Base-by-base conservation (phyloP, 2,329 filamentous ascomycete species). In the Scytalidium sp. region DNA sequence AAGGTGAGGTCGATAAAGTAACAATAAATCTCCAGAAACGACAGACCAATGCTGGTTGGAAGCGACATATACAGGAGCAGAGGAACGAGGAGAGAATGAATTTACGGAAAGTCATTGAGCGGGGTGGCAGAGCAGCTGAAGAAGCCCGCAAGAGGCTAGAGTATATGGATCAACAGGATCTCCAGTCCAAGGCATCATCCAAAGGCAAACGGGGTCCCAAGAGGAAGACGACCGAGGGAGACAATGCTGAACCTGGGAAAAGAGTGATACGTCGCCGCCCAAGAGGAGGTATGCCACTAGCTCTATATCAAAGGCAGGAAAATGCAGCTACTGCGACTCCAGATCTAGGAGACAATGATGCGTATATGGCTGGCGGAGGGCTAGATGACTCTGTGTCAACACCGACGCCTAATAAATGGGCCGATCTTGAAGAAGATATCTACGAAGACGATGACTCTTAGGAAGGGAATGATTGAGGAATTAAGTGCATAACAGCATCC, bases 1-100 rank as follows among this genome's bases (percentile, higher is more conserved):
- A 75, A 57, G 84, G 84, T 7, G 84, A 90, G 64, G 73, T 66
- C 17, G 87, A 90, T 61, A 69, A 79, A 15, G 83, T 88, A 21
- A 87, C 84, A 0, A 74, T 85, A 3, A 76, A 80, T 61, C 77
- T 79, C 10, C 55, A 61, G 19, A 66, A 60, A 36, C 62, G 71
- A 13, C 42, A 55, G 41, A 56, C 51, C 5, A 57, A 55, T 41
- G 32, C 41, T 8, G 52, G 50, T 36, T 63, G 63, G 61, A 55
- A 49, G 23, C 39, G 32, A 22, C 20, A 46, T 2, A 47, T 55
- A 21, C 41, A 54, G 11, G 41, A 56, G 19, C 46, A 53, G n/a
- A 54, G 58, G 32, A 42, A 50, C 8, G 43, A 54, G 19, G 56
- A 62, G 41, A 52, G 57, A 27, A 23, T 32, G 11, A 43, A 49